phyloP scores from a whole-genome alignment of 2,329 filamentous ascomycete genomes.

The Didymellaceae sp. region DNA sequence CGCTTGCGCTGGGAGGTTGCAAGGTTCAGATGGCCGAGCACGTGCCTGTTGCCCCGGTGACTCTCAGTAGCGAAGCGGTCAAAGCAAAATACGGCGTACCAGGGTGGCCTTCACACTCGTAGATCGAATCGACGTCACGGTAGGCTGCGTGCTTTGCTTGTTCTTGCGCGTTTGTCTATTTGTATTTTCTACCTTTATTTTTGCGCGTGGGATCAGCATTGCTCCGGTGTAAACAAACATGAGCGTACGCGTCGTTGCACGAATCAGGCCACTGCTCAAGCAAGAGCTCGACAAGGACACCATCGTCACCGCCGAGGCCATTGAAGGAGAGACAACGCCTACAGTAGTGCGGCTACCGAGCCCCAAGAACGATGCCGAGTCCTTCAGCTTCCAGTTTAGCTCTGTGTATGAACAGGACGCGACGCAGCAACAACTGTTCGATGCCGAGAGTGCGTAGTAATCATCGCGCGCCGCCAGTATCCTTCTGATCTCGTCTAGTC shows the following conservation, averaged over 20 bases:
- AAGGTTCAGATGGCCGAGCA: too few species aligned
- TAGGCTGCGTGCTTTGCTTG: conserved; percentile 42
- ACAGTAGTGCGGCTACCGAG: conserved; percentile 87
- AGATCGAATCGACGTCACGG: conserved; percentile 39
- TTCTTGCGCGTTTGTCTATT: conserved; percentile 33
- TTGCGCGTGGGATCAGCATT: conserved; percentile 12
- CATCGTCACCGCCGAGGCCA: conserved; percentile 71
- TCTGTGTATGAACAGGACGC: conserved; percentile 83
- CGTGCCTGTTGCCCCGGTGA: conserved; percentile 20
- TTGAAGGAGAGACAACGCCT: conserved; percentile 50
- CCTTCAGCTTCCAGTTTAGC: conserved; percentile 95
- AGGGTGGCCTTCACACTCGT: conserved; percentile 16
- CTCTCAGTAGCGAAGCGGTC: conserved; percentile 11
- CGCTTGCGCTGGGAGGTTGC: too few species aligned
- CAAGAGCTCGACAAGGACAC: conserved; percentile 86
- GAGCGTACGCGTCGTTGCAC: conserved; percentile 85
- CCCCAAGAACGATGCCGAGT: conserved; percentile 88
- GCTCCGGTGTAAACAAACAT: conserved; percentile 34
- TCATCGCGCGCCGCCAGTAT: conserved; percentile 2
- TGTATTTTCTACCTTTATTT: conserved; percentile 23
- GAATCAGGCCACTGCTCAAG: conserved; percentile 86
- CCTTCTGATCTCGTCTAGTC: conserved; percentile 61
- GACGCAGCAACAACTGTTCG: conserved; percentile 86
- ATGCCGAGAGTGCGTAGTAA: conserved; percentile 73
- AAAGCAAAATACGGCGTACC: conserved; percentile 17